Evolutionary conservation across 305 asterid species (phyloP), one percentile per base, ranked within the genome.

Genomic region (Rubia peregrina): DNA sequence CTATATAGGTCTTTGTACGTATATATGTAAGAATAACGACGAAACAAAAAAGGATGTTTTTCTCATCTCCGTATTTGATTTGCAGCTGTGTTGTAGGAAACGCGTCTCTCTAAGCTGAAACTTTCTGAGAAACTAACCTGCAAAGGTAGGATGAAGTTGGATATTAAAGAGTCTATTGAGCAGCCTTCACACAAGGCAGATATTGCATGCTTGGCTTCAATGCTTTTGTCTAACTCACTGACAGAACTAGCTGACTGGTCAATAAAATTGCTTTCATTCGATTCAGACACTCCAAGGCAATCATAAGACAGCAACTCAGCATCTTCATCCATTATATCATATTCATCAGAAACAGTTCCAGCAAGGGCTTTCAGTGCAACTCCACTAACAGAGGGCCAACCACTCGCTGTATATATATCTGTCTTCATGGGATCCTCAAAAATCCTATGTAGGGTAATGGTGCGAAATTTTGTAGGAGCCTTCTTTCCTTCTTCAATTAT

Each of bases 351-450:
- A 79, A 87, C 87, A 81, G 84, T 91, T 74, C 94, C 94, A 44
- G 99, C 90, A 77, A 95, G 92, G 79, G 72, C 77, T 82, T 82
- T 95, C 80, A 95, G 82, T 80, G 83, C 89, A 80, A 84, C 92
- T 61, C 97, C 98, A 73, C 97, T 79, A 67, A 87, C 87, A 64
- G 98, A 91, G 68, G 99, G 99, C 99, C 99, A 95, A 67, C 99
- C 99, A 73, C 94, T 88, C 42, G 92, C 87, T 17, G 99, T 95
- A 84, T 75, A 90, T 83, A 86, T 83, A 70, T 88, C 97, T 57
- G 90, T 65, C 83, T 80, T 81, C 26, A 87, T 74, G 66, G 76
- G 75, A 67, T 79, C 86, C 73, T 79, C 81, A 74, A 85, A 88
- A 76, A 88, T 81, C 78, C 83, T 95, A 62, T 82, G 85, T 80